Conservation (phyloP, 2,329 filamentous ascomycete species). For the Phialocephala sp. region DNA sequence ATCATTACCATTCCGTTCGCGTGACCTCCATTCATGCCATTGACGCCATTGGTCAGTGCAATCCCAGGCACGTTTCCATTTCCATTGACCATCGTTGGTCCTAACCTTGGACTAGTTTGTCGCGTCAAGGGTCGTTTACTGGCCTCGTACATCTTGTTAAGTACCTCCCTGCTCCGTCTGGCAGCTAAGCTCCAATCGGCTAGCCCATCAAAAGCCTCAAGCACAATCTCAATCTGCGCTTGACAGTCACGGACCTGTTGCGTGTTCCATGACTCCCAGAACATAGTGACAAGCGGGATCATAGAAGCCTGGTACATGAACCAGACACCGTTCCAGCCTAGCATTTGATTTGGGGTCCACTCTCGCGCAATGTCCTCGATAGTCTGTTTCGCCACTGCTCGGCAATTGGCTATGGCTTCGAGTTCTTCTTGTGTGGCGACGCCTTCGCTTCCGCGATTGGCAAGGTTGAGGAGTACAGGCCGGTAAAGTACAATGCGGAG, state of each 20-base stretch:
- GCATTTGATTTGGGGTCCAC: constrained; percentile 75
- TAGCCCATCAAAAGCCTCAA: constrained; percentile 67
- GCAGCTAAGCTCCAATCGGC: constrained; percentile 69
- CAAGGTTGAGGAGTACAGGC: constrained; percentile 71
- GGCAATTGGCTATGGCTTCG: constrained; percentile 70
- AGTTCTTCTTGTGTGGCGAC: constrained; percentile 61
- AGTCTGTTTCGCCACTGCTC: constrained; percentile 70
- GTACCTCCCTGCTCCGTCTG: constrained; percentile 65
- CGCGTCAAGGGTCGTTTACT: constrained; percentile 39
- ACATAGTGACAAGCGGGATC: constrained; percentile 77
- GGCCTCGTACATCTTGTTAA: constrained; percentile 68
- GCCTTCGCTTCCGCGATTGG: constrained; percentile 44
- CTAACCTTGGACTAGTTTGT: constrained; percentile 42
- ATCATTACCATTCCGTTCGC: constrained; percentile 24
- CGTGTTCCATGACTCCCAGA: constrained; percentile 60
- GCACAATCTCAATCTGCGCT: constrained; percentile 61
- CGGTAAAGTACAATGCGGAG: constrained; percentile 78
- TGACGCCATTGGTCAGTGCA: constrained; percentile 10
- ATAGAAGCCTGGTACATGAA: constrained; percentile 81
- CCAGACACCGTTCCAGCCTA: constrained; percentile 83
- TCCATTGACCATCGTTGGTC: constrained; percentile 44
- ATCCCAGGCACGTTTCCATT: constrained; percentile 9
- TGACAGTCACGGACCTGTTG: constrained; percentile 51
- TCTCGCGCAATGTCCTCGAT: constrained; percentile 75
- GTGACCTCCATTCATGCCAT: constrained; percentile 24